Conservation (phyloP, 352 stramenopile genomes). For the Pythium rishiriense region DNA sequence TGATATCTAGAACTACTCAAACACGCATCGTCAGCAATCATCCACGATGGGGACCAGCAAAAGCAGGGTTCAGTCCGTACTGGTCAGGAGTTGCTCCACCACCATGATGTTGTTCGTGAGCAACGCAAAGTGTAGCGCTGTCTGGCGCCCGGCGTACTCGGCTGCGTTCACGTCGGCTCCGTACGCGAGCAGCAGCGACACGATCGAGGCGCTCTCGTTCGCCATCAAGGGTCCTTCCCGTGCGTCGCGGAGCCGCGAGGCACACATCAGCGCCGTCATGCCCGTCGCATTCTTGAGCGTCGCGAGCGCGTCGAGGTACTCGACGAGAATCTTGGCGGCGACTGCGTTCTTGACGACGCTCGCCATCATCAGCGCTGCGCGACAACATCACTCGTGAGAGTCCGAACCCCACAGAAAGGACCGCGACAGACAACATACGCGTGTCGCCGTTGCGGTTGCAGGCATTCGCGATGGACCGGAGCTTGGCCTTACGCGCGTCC, state of each 20-base stretch:
- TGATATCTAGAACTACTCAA: slow-evolving; percentile 19
- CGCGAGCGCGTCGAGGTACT: slow-evolving; percentile 43
- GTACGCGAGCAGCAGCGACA: slow-evolving; percentile 46
- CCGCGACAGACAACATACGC: slow-evolving; percentile 33
- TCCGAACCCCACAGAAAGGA: no score
- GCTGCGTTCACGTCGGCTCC: slow-evolving; percentile 45
- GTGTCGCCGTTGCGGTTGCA: slow-evolving; percentile 78
- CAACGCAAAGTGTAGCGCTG: slow-evolving; percentile 75
- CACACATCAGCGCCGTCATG: slow-evolving; percentile 82
- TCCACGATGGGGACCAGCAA: background rate
- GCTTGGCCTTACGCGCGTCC: slow-evolving; percentile 45
- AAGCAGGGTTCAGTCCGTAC: slow-evolving; percentile 4
- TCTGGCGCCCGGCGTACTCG: slow-evolving; percentile 50
- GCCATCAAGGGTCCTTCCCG: slow-evolving; percentile 30
- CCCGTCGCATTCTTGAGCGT: slow-evolving; percentile 47
- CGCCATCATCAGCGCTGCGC: slow-evolving; percentile 82
- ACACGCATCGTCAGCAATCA: background rate
- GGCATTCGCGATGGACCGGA: slow-evolving; percentile 49
- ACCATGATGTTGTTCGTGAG: slow-evolving; percentile 55
- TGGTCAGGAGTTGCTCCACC: slow-evolving; percentile 38
- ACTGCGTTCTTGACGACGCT: slow-evolving; percentile 75
- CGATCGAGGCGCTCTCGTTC: slow-evolving; percentile 48
- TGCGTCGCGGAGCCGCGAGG: slow-evolving; percentile 50
- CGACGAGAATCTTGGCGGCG: slow-evolving; percentile 47
- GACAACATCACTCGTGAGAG: no score